Conservation (phyloP, 2,329 filamentous ascomycete species). For the Cordyceps fumosorosea region DNA sequence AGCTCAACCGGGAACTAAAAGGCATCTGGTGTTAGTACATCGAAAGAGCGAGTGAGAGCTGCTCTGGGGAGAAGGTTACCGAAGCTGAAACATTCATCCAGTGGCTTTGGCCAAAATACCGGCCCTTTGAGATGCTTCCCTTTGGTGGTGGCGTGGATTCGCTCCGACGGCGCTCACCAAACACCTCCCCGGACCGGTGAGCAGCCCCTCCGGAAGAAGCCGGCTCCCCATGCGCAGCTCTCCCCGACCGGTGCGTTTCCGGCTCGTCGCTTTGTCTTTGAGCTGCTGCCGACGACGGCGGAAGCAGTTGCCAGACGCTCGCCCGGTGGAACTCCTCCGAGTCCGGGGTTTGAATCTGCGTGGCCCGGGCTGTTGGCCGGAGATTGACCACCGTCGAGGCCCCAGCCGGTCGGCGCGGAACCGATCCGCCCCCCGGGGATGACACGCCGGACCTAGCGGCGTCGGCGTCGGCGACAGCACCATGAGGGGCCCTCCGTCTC, state of each 20-base stretch:
- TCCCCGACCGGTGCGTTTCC: neutral
- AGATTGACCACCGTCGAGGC: neutral
- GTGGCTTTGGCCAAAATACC: slow-evolving; percentile 43
- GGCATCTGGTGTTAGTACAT: neutral
- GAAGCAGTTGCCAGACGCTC: neutral
- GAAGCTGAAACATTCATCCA: slow-evolving; percentile 40
- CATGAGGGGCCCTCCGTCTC: neutral
- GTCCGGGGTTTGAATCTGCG: neutral
- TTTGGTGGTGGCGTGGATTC: slow-evolving; percentile 18
- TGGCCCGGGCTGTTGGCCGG: neutral
- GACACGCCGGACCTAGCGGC: neutral
- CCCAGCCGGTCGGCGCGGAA: neutral
- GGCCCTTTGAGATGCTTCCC: slow-evolving; percentile 35
- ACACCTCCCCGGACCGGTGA: neutral
- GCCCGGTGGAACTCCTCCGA: slow-evolving; percentile 2
- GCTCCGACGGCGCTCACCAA: neutral
- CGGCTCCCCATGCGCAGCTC: neutral
- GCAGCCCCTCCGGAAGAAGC: neutral
- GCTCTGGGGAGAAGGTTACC: slow-evolving; percentile 21
- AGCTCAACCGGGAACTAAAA: slow-evolving; percentile 26
- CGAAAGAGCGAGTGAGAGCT: neutral
- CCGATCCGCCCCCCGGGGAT: neutral
- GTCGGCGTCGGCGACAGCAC: neutral
- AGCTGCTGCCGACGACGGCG: neutral
- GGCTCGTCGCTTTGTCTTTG: neutral